Evolutionary conservation across 2,329 filamentous ascomycete species (phyloP), one percentile per base, ranked within the genome.

Genomic region (Aspergillus texensis): DNA sequence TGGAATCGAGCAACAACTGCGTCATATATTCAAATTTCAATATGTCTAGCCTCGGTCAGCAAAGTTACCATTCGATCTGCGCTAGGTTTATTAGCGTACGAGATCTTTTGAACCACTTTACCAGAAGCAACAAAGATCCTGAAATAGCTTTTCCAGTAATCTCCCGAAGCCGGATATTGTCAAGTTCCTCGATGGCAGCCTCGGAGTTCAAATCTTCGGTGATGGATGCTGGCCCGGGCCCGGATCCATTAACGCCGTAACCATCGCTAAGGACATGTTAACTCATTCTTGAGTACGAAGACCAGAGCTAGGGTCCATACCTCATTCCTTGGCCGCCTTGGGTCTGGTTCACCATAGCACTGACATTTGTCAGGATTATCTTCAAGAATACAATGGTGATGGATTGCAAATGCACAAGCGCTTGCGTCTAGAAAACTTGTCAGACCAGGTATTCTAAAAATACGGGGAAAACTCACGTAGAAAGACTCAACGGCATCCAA

Each of bases 81-180:
- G 21, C 16, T 26, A 32, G 16, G 28, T 32, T 8, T 36, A 32
- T 34, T 8, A 39, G 83, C 92, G 83, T 82, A 96, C 93, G 95
- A 62, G 93, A 97, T 60, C 96, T 83, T 76, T 97, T 96, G 71
- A 98, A 90, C 95, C 95, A 99, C 78, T 98, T 99, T 65, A 98
- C 76, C 52, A 98, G 79, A n/a, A 97, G 82, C 32, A 99, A 81
- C 32, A 99, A 80, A 61, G 93, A 91, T 1, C 91, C 94, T n/a
- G 93, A 95, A 26, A 97, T 90, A 0, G 94, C 94, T 78, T 98
- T 98, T 30, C 90, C 88, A 14, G 91, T 91, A 58, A 99, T 94
- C 77, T 99, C 95, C 61, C 94, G 88, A 19, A 88, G 89, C 57
- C 96, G 86, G 60, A 91, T 85, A 46, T 89, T 88, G 76, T 98